Evolutionary conservation across 768 basidiomycete species (phyloP).

Genomic region (Grammothele lineata): DNA sequence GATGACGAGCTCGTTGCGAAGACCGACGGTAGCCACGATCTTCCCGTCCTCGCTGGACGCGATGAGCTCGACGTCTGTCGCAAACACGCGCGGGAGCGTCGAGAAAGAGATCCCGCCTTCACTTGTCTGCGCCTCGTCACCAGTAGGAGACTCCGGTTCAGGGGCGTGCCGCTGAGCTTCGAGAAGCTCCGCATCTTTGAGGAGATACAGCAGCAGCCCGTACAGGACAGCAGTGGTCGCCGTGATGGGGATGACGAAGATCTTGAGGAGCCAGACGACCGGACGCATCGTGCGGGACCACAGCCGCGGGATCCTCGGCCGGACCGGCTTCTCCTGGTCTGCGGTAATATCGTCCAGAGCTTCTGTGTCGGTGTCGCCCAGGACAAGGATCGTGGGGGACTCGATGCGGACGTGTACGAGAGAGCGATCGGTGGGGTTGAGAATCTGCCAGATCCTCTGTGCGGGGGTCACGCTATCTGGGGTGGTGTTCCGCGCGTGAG

Average conservation of each 20-base stretch:
- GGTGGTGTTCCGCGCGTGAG: constrained; percentile 11
- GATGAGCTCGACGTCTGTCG: constrained; percentile 79
- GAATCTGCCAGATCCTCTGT: constrained; percentile 67
- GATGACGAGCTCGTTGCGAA: constrained; percentile 73
- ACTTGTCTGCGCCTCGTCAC: constrained; percentile 28
- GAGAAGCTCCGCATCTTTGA: constrained; percentile 88
- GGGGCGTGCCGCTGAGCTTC: constrained; percentile 75
- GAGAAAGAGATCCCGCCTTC: constrained; percentile 50
- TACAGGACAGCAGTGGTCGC: constrained; percentile 73
- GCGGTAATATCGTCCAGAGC: constrained; percentile 5
- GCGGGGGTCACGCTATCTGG: constrained; percentile 40
- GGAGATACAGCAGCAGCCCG: constrained; percentile 73
- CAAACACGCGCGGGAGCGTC: constrained; percentile 76
- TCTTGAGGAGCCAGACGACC: constrained; percentile 72
- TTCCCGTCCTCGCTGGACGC: constrained; percentile 66
- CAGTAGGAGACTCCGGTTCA: constrained; percentile 36
- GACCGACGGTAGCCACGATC: constrained; percentile 63
- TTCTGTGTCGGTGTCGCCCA: constrained; percentile 25
- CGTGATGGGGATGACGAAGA: constrained; percentile 82
- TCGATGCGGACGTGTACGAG: constrained; percentile 79
- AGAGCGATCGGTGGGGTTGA: constrained; percentile 65
- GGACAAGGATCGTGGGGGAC: constrained; percentile 70
- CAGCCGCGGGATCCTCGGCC: constrained; percentile 30
- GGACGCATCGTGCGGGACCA: constrained; percentile 50
- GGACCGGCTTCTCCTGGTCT: constrained; percentile 16